Percentiles rank a stretch among this genome's conserved stretches.
These are phyloP conservation scores for Talaromyces proteolyticus DNA, from an alignment of 495 filamentous ascomycete genomes.

Conservation along the genomic window DNA sequence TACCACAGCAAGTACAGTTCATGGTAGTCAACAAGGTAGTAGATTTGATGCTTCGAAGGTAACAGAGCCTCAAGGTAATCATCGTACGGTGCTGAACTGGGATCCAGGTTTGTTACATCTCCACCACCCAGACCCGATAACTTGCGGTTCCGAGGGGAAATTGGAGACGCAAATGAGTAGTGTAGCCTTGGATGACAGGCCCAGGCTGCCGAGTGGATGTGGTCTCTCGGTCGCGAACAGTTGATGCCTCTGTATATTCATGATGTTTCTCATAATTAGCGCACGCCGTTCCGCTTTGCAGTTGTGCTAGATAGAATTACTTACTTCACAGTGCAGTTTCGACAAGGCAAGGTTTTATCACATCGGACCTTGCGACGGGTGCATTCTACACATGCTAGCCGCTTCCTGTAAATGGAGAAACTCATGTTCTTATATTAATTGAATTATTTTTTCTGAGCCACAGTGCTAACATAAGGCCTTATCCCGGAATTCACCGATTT, in stretches of 20 bases:
- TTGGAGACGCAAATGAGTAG: not conserved
- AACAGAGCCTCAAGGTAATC: conserved; percentile 20
- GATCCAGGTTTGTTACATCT: too few relatives aligned
- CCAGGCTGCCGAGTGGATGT: not conserved
- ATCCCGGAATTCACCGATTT: not conserved
- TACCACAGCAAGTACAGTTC: conserved; percentile 30
- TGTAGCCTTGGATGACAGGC: not conserved
- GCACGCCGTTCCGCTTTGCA: too few relatives aligned
- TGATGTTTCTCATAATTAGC: not conserved
- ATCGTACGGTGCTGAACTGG: too few relatives aligned
- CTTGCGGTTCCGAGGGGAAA: too few relatives aligned
- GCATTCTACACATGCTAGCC: conserved; percentile 21
- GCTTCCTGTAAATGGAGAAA: conserved; percentile 11
- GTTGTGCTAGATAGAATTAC: not conserved
- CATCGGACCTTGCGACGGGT: conserved; percentile 22
- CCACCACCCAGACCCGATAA: too few relatives aligned
- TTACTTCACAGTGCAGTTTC: conserved; percentile 15
- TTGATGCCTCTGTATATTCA: not conserved
- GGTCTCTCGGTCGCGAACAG: not conserved
- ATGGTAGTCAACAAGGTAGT: conserved; percentile 30
- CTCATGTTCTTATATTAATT: not conserved
- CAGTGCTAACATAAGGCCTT: not conserved
- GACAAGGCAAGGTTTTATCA: conserved; percentile 22
- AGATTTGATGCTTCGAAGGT: conserved; percentile 20
- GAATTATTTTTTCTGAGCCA: not conserved